phyloP scores from a whole-genome alignment of 345 rosid genomes.

The Citrus reticulata region DNA sequence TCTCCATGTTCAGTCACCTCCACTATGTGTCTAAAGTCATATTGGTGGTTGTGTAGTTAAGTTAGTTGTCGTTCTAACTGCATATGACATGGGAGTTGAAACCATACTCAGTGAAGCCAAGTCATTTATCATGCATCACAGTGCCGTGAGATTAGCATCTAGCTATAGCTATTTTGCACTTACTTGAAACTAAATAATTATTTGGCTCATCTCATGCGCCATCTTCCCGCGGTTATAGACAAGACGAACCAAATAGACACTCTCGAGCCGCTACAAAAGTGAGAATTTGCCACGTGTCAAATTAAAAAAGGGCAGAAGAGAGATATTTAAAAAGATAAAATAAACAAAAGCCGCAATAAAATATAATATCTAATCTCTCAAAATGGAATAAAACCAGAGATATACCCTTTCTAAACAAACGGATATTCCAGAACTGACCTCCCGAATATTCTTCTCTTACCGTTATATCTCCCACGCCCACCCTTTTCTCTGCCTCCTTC shows the following conservation, averaged over 20 bases:
- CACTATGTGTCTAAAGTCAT: neutral
- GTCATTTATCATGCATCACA: neutral
- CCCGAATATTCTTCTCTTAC: conserved; percentile 66
- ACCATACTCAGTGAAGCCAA: no score
- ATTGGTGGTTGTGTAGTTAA: neutral
- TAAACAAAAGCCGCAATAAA: neutral
- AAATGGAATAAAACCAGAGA: conserved; percentile 45
- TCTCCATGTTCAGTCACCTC: neutral
- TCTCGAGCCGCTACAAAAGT: neutral
- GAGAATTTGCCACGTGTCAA: neutral
- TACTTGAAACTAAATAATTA: neutral
- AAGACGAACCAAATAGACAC: no score
- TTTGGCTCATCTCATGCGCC: neutral
- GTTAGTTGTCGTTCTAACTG: no score
- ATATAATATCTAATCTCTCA: neutral
- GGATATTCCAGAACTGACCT: conserved; percentile 59
- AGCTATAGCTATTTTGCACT: neutral
- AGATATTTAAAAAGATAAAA: neutral
- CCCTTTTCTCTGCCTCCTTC: neutral
- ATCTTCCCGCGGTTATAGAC: neutral
- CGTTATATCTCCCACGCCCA: conserved; percentile 30
- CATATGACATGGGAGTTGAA: no score
- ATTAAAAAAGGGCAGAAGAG: no score
- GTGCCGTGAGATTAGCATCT: neutral
- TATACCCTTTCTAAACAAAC: conserved; percentile 25